Percentiles rank a stretch among this genome's conserved stretches.
Conservation (phyloP, 2,329 filamentous ascomycete genomes). For the Tolypocladium amazonense region DNA sequence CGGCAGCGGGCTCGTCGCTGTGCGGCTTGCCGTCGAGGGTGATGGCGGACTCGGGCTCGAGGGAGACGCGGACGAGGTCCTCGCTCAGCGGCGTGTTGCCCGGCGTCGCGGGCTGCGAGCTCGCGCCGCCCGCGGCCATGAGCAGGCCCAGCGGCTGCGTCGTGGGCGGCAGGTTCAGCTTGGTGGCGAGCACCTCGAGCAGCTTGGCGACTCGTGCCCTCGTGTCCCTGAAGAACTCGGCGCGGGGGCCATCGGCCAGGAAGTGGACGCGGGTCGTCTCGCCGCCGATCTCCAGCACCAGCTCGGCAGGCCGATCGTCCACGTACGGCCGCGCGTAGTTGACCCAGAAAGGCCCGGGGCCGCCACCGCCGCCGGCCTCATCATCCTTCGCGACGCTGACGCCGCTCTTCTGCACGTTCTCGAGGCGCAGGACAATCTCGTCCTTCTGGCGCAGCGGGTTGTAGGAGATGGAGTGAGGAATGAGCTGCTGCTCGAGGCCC, state of each 20-base stretch:
- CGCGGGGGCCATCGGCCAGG: slow-evolving; percentile 29
- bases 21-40: slow-evolving; percentile 45
- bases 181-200: slow-evolving; percentile 71
- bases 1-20: slow-evolving; percentile 13
- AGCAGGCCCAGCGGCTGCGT: slow-evolving; percentile 53
- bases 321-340: slow-evolving; percentile 77
- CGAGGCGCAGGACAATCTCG: slow-evolving; percentile 71
- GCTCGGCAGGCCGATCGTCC: slow-evolving; percentile 62
- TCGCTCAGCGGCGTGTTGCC: slow-evolving; percentile 61
- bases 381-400: slow-evolving; percentile 51
- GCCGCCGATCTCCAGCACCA: slow-evolving; percentile 70
- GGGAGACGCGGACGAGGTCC: slow-evolving; percentile 53
- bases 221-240: slow-evolving; percentile 63
- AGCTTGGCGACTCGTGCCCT: slow-evolving; percentile 61
- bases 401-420: slow-evolving; percentile 84
- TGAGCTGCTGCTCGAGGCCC: slow-evolving; percentile 77
- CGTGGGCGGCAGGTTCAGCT: slow-evolving; percentile 57
- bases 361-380: slow-evolving; percentile 10
- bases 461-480: slow-evolving; percentile 64
- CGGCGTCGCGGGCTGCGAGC: slow-evolving; percentile 52
- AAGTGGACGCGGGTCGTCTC: slow-evolving; percentile 52
- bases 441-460: slow-evolving; percentile 57
- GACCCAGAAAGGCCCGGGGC: slow-evolving; percentile 41
- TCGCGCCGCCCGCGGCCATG: slow-evolving; percentile 53
- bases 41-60: slow-evolving; percentile 51